phyloP scores from a whole-genome alignment of 306 rosid species.

The Casuarina glauca region DNA sequence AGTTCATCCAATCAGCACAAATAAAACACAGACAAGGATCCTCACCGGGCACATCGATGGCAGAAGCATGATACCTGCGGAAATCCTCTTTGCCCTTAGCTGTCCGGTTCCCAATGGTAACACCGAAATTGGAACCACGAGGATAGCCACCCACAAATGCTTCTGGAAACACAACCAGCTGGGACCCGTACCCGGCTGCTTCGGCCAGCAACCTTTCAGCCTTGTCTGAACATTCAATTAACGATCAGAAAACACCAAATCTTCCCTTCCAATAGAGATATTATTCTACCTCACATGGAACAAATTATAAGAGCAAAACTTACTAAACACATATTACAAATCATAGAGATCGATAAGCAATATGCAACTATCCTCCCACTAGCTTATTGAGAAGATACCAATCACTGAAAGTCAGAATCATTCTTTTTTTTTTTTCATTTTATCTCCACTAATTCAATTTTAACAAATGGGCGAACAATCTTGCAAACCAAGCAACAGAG shows the following conservation, averaged over 20 bases:
- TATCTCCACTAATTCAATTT: not conserved
- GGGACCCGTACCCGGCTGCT: constrained; percentile 81
- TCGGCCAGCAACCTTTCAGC: constrained; percentile 90
- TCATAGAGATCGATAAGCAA: not conserved
- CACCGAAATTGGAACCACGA: constrained; percentile 78
- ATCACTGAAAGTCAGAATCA: not conserved
- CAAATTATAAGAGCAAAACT: not conserved
- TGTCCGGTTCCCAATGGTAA: constrained; percentile 62
- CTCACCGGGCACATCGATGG: constrained; percentile 85
- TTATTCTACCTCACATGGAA: not conserved
- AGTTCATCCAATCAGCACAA: not conserved
- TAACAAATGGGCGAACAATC: not conserved
- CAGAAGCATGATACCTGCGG: constrained; percentile 74
- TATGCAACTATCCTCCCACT: not conserved
- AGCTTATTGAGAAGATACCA: not conserved
- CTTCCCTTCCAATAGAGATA: constrained; percentile 8
- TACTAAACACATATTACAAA: not conserved
- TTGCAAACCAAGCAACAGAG: constrained; percentile 5
- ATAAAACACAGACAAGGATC: not conserved
- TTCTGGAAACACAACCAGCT: constrained; percentile 91
- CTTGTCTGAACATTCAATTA: constrained; percentile 53
- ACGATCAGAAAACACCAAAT: not conserved
- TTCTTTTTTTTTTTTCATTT: not conserved
- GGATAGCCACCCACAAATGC: constrained; percentile 97
- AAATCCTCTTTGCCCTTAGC: constrained; percentile 85